Evolutionary conservation across 805 yeast species (phyloP), one percentile per base, ranked within the genome.

Genomic region (Spathaspora boniae): DNA sequence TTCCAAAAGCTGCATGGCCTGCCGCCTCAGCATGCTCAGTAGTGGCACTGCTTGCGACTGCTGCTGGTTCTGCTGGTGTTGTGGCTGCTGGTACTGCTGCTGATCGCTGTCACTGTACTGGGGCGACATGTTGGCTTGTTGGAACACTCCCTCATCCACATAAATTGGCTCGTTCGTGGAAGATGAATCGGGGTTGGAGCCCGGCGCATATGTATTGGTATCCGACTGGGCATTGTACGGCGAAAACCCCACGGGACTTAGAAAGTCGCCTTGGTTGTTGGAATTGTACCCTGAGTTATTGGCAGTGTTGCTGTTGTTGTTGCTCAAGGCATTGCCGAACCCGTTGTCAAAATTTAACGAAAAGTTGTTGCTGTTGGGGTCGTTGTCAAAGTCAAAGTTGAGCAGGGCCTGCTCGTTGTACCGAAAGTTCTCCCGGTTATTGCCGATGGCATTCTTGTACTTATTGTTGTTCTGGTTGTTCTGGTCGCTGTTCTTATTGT

Each of bases 111-210:
- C n/a, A n/a, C n/a, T n/a, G n/a, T 26, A 31, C 29, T 38, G 44
- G 6, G 40, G 47, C 19, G 40, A 38, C 17, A 38, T 31, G 15
- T 36, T 26, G 9, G 37, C 29, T 18, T 33, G 36, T n/a, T 28
- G 22, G 26, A 33, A 36, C 9, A 34, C 37, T 19, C 33, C 20
- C 23, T 36, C 40, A 24, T 60, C 65, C 37, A 62, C n/a, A n/a
- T n/a, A 46, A 33, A 57, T 55, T 9, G 62, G 62, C 28, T 60
- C 65, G 36, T 51, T 53, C 5, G 45, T 44, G 25, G 44, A 45
- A 4, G 53, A 51, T 6, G n/a, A n/a, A n/a, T 41, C 43, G 6
- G 46, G 42, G 20, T 44, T 41, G 12, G 43, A 34, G n/a, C 34
- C 37, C 5, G 27, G 29, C 9, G 28, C 31, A 19, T 24, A 33